Evolutionary conservation across 1,284 basidiomycete genomes (phyloP).

Genomic region (Ganoderma resinaceum): DNA sequence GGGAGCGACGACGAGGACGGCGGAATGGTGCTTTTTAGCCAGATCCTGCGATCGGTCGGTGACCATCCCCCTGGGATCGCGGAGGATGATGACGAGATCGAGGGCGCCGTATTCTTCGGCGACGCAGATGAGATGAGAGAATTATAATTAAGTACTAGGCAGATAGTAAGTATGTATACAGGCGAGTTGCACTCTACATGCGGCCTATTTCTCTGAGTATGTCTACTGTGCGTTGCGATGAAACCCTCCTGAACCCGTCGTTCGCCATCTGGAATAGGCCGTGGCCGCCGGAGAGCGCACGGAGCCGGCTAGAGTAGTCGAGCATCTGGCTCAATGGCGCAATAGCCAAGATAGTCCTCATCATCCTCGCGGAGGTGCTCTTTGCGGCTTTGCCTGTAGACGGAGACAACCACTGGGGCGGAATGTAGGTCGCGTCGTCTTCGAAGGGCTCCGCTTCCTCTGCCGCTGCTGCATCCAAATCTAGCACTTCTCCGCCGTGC

Average conservation of each 20-base stretch:
- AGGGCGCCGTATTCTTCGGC: constrained; percentile 75
- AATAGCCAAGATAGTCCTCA: constrained; percentile 69
- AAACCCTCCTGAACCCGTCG: constrained; percentile 77
- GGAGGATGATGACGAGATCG: constrained; percentile 80
- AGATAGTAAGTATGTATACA: neutral
- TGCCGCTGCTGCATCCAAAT: constrained; percentile 58
- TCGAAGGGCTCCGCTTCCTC: constrained; percentile 58
- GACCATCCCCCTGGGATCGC: constrained; percentile 58
- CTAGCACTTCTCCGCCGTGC: constrained; percentile 73
- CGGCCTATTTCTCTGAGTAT: constrained; percentile 80
- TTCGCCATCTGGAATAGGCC: constrained; percentile 82
- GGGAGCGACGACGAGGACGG: constrained; percentile 49
- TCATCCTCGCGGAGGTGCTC: constrained; percentile 46
- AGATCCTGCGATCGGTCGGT: constrained; percentile 66
- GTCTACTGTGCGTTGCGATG: constrained; percentile 63
- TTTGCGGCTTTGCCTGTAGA: constrained; percentile 53
- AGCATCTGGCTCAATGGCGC: constrained; percentile 84
- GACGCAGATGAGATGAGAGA: constrained; percentile 79
- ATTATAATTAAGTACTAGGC: constrained; percentile 46
- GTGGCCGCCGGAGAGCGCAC: constrained; percentile 84
- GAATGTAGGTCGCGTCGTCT: constrained; percentile 73
- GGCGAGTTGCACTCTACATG: constrained; percentile 41
- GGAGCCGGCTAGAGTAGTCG: constrained; percentile 79
- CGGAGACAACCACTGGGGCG: constrained; percentile 76
- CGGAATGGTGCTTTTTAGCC: constrained; percentile 77